Conservation (phyloP, 2,329 filamentous ascomycete species). For the Aspergillus nomiae region DNA sequence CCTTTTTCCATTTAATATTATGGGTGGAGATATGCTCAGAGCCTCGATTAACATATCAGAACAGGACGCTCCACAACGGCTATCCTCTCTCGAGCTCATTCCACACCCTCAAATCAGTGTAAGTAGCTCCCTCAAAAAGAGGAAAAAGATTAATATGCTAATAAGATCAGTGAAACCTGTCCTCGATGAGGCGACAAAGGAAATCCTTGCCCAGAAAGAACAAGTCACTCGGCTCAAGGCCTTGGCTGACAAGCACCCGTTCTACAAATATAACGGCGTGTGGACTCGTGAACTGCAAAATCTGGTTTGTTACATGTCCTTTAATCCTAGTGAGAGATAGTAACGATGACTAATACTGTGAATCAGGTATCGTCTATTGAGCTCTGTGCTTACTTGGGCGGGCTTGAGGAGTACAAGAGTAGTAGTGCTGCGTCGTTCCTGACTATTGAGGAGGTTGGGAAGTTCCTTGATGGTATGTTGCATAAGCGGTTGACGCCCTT, state of each 20-base stretch:
- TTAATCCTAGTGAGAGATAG: background rate
- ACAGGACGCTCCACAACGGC: constrained; percentile 75
- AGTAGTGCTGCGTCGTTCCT: constrained; percentile 67
- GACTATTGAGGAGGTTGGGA: constrained; percentile 84
- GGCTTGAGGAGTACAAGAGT: constrained; percentile 61
- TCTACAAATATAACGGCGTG: constrained; percentile 95
- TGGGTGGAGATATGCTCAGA: background rate
- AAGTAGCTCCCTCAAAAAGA: constrained; percentile 31
- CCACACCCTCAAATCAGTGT: constrained; percentile 70
- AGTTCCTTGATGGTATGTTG: constrained; percentile 68
- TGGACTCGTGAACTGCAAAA: constrained; percentile 87
- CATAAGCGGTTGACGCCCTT: constrained; percentile 4
- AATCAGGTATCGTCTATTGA: constrained; percentile 59
- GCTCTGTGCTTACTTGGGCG: constrained; percentile 76
- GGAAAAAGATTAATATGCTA: background rate
- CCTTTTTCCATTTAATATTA: background rate
- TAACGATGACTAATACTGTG: background rate
- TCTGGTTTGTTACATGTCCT: constrained; percentile 53
- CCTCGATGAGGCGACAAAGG: constrained; percentile 67
- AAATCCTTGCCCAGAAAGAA: constrained; percentile 71
- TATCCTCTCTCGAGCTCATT: constrained; percentile 84
- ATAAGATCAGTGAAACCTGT: constrained; percentile 63
- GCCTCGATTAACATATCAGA: background rate
- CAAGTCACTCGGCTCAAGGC: constrained; percentile 70
- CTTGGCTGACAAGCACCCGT: constrained; percentile 82